These are phyloP conservation scores for Pharus latifolius DNA, from an alignment of 176 grass and related monocot genomes.

Conservation along the genomic window DNA sequence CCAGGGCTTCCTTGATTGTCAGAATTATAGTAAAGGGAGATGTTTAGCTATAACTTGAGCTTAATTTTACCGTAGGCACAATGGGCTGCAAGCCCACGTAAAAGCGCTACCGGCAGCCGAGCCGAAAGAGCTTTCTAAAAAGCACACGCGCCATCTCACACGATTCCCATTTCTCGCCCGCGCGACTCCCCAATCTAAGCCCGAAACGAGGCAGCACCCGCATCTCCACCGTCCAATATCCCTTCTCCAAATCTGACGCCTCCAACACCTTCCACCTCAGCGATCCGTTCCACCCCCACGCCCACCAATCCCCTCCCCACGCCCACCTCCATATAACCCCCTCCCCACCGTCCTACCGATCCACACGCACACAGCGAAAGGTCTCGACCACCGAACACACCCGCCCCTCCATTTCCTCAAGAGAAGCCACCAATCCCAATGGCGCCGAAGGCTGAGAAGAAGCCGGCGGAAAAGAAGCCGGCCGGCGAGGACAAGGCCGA, in stretches of 20 bases:
- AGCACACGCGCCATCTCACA: too few species aligned
- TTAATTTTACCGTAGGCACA: too few species aligned
- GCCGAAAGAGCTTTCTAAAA: too few species aligned
- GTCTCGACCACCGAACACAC: not conserved
- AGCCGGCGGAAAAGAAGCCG: conserved; percentile 43
- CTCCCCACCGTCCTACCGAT: too few species aligned
- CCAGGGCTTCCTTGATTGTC: too few species aligned
- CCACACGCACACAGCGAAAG: not conserved
- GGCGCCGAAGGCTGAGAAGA: conserved; percentile 56
- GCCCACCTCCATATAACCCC: not conserved
- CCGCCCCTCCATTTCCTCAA: not conserved
- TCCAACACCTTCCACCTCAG: not conserved
- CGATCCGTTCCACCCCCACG: not conserved
- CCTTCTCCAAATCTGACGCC: not conserved
- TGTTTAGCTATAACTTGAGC: too few species aligned
- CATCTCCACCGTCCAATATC: not conserved
- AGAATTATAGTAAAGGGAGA: too few species aligned
- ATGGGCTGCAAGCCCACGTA: too few species aligned
- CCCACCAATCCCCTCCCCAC: conserved; percentile 7
- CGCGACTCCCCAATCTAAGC: not conserved
- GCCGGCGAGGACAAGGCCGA: not conserved
- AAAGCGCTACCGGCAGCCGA: too few species aligned
- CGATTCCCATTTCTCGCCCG: too few species aligned
- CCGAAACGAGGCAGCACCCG: not conserved
- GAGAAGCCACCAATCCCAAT: not conserved